A percentile compares a stretch with the other conserved stretches of the same genome.
Conservation (phyloP, 257 asterid genomes). For the Scutellaria barbata region DNA sequence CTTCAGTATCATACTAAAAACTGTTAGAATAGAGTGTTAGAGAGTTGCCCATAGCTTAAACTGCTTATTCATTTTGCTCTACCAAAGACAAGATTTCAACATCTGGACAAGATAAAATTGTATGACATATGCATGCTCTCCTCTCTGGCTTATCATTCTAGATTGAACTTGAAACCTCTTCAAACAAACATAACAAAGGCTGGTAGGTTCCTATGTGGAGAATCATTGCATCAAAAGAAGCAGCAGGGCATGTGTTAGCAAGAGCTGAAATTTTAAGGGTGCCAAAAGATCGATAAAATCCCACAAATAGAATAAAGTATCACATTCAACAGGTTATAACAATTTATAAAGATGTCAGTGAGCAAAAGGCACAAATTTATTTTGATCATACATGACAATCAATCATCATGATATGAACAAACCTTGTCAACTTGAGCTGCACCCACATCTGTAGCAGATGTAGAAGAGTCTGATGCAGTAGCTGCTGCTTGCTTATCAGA, state of each 20-base stretch:
- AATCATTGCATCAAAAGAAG: not conserved
- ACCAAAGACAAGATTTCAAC: not conserved
- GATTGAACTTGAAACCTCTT: not conserved
- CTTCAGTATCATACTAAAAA: not conserved
- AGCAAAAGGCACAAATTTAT: not conserved
- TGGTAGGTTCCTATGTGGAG: not conserved
- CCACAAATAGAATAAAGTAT: not conserved
- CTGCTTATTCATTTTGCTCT: not conserved
- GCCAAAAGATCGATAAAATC: not conserved
- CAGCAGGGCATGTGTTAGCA: not conserved
- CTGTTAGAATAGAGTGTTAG: not conserved
- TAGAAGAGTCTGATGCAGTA: conserved; percentile 46
- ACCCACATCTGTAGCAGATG: conserved; percentile 46
- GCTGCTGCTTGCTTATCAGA: conserved; percentile 65
- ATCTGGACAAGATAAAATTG: not conserved
- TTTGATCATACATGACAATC: not conserved
- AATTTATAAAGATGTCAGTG: conserved; percentile 6
- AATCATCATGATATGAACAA: conserved; percentile 24
- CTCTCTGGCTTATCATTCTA: not conserved
- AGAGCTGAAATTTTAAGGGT: not conserved
- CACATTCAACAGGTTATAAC: not conserved
- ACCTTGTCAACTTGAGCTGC: conserved; percentile 65
- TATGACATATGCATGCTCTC: not conserved
- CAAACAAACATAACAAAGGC: not conserved
- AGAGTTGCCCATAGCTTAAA: not conserved